phyloP scores from a whole-genome alignment of 2,329 filamentous ascomycete species.

The Ramularia collo-cygni region DNA sequence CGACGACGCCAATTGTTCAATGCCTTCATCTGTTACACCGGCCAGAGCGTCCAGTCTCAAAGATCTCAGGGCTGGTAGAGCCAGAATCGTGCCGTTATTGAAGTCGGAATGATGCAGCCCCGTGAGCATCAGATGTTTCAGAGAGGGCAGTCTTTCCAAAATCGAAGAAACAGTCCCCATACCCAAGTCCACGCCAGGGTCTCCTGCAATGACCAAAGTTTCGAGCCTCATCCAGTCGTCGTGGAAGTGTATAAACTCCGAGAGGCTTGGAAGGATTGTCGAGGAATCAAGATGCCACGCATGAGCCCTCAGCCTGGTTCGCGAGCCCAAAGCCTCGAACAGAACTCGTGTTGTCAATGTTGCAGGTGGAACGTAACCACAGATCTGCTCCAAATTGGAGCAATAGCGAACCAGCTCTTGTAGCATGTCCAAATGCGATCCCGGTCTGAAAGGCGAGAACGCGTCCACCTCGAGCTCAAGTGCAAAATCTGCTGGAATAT shows the following conservation, averaged over 20 bases:
- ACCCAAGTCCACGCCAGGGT: slow-evolving; percentile 39
- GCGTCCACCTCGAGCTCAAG: slow-evolving; percentile 29
- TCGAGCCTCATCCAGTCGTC: slow-evolving; percentile 45
- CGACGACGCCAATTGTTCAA: slow-evolving; percentile 44
- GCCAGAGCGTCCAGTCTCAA: slow-evolving; percentile 50
- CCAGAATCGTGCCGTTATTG: slow-evolving; percentile 47
- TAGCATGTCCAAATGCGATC: slow-evolving; percentile 46
- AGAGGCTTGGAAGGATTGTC: slow-evolving; percentile 35
- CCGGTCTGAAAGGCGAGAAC: slow-evolving; percentile 29
- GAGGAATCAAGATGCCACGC: slow-evolving; percentile 44
- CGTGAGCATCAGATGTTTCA: slow-evolving; percentile 50
- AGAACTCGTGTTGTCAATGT: slow-evolving; percentile 12
- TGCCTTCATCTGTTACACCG: slow-evolving; percentile 50
- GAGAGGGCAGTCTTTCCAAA: slow-evolving; percentile 45
- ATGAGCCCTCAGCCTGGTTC: slow-evolving; percentile 48
- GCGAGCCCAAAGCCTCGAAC: slow-evolving; percentile 47
- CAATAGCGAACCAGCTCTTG: slow-evolving; percentile 54
- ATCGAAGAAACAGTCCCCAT: slow-evolving; percentile 50
- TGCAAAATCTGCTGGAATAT: slow-evolving; percentile 44
- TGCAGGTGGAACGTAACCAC: slow-evolving; percentile 45
- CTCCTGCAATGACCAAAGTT: slow-evolving; percentile 47
- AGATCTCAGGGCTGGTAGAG: slow-evolving; percentile 46
- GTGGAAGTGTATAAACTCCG: slow-evolving; percentile 50
- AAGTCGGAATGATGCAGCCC: slow-evolving; percentile 49
- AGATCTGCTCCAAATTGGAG: slow-evolving; percentile 49